Base-by-base conservation (phyloP, 2,329 filamentous ascomycete genomes). In the Verticillium tricorpus region DNA sequence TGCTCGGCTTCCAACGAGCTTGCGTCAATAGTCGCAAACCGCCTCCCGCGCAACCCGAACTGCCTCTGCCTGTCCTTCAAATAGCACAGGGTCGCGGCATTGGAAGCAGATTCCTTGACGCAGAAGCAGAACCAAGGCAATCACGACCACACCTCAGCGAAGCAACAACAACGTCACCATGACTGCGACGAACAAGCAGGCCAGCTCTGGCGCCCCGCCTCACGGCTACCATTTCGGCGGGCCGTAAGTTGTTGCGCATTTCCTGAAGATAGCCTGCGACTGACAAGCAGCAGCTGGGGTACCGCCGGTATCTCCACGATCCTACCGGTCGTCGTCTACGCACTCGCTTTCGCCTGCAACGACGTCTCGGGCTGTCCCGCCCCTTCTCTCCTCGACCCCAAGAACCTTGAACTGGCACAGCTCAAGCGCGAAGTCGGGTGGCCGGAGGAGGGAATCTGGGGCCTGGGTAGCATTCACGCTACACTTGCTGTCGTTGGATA, bases 351-450 rank as follows among this genome's bases (percentile, higher is more conserved):
- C 72, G 81, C 89, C 69, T 97, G 94, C 83, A 98, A 97, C 78
- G 93, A 98, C 74, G 81, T 96, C 66, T 89, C 92, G 9, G 94
- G 95, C 62, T 98, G 95, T 72, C 95, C 94, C 56, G 89, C 91
- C 2, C 92, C 93, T 3, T 92, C 91, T 4, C 82, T 94, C 9
- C 83, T 96, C 40, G 82, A 84, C 67, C 93, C 91, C 35, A 87
- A 84, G 61, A 89, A 85, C 9, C 78, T 97, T 63, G 87, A 87
- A 52, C 78, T 93, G 57, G 85, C 89, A 22, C 84, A 85, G 69
- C 78, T 97, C 68, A 95, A 94, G 79, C 73, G 80, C 61, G 92
- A 97, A 71, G 86, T 92, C 54, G 92, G 90, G 68, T 97, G 93
- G 92, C 90, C 89, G 0, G 77, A 82, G 39, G 77, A 89, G 67